Conservation (phyloP, 192 early-diverging fungal genomes). For the Coemansia sp. region DNA sequence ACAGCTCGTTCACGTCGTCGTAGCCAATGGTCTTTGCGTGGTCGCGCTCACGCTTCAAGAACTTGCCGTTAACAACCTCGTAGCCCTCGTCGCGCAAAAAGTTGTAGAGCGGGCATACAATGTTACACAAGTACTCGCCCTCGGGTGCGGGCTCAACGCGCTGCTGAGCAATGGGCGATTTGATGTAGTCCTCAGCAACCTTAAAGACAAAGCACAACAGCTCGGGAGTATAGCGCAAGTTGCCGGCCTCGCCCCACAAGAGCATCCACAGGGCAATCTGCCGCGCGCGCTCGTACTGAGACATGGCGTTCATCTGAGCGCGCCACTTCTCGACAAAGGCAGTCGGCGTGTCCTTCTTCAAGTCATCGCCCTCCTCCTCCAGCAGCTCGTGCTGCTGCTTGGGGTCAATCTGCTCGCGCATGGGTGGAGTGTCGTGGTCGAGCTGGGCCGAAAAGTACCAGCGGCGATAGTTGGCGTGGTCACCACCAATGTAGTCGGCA, state of each 20-base stretch:
- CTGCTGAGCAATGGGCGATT: slow-evolving; percentile 55
- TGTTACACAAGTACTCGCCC: slow-evolving; percentile 64
- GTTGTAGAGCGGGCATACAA: slow-evolving; percentile 67
- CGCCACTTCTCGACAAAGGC: slow-evolving; percentile 66
- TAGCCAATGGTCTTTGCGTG: slow-evolving; percentile 73
- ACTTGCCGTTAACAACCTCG: slow-evolving; percentile 63
- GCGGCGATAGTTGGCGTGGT: slow-evolving; percentile 74
- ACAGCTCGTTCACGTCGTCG: slow-evolving; percentile 80
- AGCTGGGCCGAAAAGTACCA: slow-evolving; percentile 79
- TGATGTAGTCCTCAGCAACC: slow-evolving; percentile 54
- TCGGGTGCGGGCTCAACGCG: slow-evolving; percentile 54
- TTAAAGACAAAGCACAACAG: slow-evolving; percentile 78
- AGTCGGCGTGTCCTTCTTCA: slow-evolving; percentile 39
- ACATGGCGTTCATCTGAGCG: slow-evolving; percentile 64
- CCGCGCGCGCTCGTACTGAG: slow-evolving; percentile 63
- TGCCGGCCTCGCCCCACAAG: slow-evolving; percentile 76
- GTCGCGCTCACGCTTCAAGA: slow-evolving; percentile 71
- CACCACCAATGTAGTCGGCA: slow-evolving; percentile 76
- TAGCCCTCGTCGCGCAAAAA: slow-evolving; percentile 74
- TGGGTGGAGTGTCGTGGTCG: slow-evolving; percentile 54
- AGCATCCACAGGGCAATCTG: slow-evolving; percentile 72
- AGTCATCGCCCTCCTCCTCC: slow-evolving; percentile 37
- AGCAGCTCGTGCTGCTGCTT: slow-evolving; percentile 49
- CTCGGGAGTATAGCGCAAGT: slow-evolving; percentile 69
- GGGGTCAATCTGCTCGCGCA: slow-evolving; percentile 51